phyloP scores from a whole-genome alignment of 805 yeast species.

The Saturnispora kantuleensis region DNA sequence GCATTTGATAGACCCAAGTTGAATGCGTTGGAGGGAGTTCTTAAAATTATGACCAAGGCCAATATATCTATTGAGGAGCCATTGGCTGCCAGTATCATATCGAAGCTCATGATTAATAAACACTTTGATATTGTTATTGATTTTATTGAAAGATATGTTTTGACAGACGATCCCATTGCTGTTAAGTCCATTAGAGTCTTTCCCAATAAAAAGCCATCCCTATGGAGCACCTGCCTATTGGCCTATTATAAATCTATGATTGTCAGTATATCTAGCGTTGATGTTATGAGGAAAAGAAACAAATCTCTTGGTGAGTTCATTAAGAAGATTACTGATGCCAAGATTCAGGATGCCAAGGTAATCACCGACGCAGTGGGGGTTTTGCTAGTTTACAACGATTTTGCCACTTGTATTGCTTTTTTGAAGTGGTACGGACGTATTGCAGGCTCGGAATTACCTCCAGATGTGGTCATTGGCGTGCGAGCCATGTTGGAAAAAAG shows the following conservation, averaged over 20 bases:
- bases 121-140: constrained; percentile 25
- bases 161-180: constrained; percentile 10
- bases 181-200: constrained; percentile 2
- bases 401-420: constrained; percentile 6
- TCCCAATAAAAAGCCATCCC: constrained; percentile 1
- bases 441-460: background rate
- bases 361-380: constrained; percentile 13
- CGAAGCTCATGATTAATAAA: constrained; percentile 23
- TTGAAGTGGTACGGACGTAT: constrained; percentile 1
- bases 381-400: constrained; percentile 21
- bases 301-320: constrained; percentile 14
- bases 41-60: constrained; percentile 24
- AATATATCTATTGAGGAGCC: constrained; percentile 27
- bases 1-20: constrained; percentile 21
- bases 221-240: constrained; percentile 7
- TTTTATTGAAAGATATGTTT: constrained; percentile 24
- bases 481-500: constrained; percentile 3
- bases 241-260: constrained; percentile 10
- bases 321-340: constrained; percentile 11
- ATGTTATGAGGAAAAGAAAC: constrained; percentile 8
- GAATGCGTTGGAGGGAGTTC: constrained; percentile 22
- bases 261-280: constrained; percentile 4
- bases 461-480: constrained; percentile 3
- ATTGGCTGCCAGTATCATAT: constrained; percentile 30
- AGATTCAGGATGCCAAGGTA: constrained; percentile 5